A percentile compares a stretch with the other conserved stretches of the same genome.
These are phyloP conservation scores for Fusarium succisae DNA, from an alignment of 2,329 filamentous ascomycete species.

Conservation along the genomic window DNA sequence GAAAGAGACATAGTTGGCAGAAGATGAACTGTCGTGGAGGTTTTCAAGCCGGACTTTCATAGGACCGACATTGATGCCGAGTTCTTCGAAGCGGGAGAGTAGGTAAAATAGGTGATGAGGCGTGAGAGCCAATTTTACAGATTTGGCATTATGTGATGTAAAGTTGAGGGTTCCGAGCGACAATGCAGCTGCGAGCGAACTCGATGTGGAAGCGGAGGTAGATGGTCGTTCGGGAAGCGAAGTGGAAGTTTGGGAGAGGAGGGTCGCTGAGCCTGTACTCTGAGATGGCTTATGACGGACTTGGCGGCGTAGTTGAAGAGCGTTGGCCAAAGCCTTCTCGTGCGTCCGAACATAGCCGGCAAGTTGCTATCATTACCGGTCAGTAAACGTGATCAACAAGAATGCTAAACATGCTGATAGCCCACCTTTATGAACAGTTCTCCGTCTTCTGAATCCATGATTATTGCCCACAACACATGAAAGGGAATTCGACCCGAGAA, in stretches of 20 bases:
- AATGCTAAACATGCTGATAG: background rate
- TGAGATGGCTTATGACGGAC: conserved; percentile 75
- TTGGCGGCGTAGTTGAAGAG: conserved; percentile 84
- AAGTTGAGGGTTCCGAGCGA: conserved; percentile 88
- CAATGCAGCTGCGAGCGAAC: conserved; percentile 82
- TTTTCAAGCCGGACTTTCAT: conserved; percentile 98
- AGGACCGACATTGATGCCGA: conserved; percentile 88
- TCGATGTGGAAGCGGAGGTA: conserved; percentile 74
- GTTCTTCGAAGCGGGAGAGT: conserved; percentile 92
- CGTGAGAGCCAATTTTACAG: conserved; percentile 90
- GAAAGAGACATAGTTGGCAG: conserved; percentile 96
- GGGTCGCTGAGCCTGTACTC: conserved; percentile 67
- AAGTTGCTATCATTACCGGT: conserved; percentile 73
- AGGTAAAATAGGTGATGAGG: conserved; percentile 98
- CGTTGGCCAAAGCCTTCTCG: conserved; percentile 96
- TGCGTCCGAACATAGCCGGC: conserved; percentile 96
- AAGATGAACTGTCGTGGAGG: conserved; percentile 85
- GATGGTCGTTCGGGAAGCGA: conserved; percentile 67
- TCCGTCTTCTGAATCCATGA: conserved; percentile 90
- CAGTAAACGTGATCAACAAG: conserved; percentile 40
- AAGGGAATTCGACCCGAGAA: conserved; percentile 7
- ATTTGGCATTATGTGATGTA: conserved; percentile 84
- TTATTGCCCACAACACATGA: conserved; percentile 54
- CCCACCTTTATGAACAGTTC: conserved; percentile 87
- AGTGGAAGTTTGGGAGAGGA: conserved; percentile 64